Percentiles rank a stretch among this genome's conserved stretches.
Conservation (phyloP, 495 filamentous ascomycete genomes). For the Aspergillus coremiiformis region DNA sequence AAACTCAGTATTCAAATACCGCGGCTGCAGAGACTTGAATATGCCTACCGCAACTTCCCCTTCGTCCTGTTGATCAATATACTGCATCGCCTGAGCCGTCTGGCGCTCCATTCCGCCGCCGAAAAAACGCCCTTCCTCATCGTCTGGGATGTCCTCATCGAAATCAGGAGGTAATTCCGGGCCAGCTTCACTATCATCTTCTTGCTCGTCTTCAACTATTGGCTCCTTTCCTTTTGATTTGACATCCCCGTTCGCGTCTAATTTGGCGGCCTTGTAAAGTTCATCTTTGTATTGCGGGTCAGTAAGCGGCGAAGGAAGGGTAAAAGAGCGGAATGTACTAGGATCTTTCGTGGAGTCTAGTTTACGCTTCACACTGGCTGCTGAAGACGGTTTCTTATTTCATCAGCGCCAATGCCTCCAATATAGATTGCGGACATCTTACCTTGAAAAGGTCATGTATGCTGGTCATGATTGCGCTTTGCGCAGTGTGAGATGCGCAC, state of each 20-base stretch:
- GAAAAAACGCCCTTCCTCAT: conserved; percentile 92
- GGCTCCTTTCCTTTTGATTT: conserved; percentile 53
- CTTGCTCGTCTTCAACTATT: conserved; percentile 53
- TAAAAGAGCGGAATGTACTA: conserved; percentile 42
- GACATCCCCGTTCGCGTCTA: conserved; percentile 51
- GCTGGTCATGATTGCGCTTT: conserved; percentile 54
- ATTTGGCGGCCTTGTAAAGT: conserved; percentile 82
- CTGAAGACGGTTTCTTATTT: conserved; percentile 36
- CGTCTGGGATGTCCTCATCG: conserved; percentile 58
- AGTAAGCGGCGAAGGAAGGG: conserved; percentile 7
- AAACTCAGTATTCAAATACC: conserved; percentile 7
- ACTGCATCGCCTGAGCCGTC: conserved; percentile 83
- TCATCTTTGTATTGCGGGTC: conserved; percentile 44
- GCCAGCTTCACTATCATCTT: conserved; percentile 60
- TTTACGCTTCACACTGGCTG: conserved; percentile 62
- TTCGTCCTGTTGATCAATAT: conserved; percentile 65
- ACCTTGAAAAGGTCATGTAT: conserved; percentile 86
- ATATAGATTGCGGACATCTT: conserved; percentile 3
- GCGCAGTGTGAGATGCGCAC: background rate
- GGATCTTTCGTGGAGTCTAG: conserved; percentile 63
- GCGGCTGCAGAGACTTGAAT: background rate
- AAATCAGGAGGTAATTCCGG: conserved; percentile 61
- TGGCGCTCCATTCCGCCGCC: conserved; percentile 79
- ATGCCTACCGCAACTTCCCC: conserved; percentile 43
- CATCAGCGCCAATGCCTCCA: conserved; percentile 11